Conservation (phyloP, 2,329 filamentous ascomycete species). For the Aspergillus tamarii region DNA sequence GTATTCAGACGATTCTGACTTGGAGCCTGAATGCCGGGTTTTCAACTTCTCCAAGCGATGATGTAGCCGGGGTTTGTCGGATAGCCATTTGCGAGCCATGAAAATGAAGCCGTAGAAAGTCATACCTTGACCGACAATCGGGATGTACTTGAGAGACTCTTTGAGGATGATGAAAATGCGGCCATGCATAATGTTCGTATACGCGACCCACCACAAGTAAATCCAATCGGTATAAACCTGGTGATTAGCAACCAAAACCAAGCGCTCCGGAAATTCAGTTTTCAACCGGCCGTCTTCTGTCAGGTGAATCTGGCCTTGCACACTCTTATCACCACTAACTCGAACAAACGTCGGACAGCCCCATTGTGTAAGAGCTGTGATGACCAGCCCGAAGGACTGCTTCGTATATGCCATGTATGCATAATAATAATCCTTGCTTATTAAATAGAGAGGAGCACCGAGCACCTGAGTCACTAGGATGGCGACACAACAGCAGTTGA, state of each 20-base stretch:
- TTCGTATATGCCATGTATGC: conserved; percentile 69
- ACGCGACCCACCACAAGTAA: conserved; percentile 70
- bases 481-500: conserved; percentile 45
- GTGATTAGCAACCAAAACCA: conserved; percentile 67
- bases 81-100: conserved; percentile 64
- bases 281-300: conserved; percentile 60
- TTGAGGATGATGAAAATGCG: conserved; percentile 70
- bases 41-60: conserved; percentile 61
- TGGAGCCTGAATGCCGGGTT: conserved; percentile 52
- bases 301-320: conserved; percentile 61
- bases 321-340: conserved; percentile 64
- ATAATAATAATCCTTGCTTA: conserved; percentile 65
- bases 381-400: conserved; percentile 65
- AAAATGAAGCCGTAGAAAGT: conserved; percentile 71
- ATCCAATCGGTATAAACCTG: conserved; percentile 72
- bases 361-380: conserved; percentile 65
- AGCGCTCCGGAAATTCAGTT: conserved; percentile 62
- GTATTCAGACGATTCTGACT: conserved; percentile 47
- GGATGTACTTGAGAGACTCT: conserved; percentile 66
- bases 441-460: conserved; percentile 63
- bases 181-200: conserved; percentile 67
- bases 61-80: conserved; percentile 62
- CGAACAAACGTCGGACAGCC: conserved; percentile 65
- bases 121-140: conserved; percentile 64
- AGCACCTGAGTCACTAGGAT: conserved; percentile 62